Percentiles rank a stretch among this genome's conserved stretches.
Conservation (phyloP, 176 grass and related monocot genomes). For the Zoysia japonica region DNA sequence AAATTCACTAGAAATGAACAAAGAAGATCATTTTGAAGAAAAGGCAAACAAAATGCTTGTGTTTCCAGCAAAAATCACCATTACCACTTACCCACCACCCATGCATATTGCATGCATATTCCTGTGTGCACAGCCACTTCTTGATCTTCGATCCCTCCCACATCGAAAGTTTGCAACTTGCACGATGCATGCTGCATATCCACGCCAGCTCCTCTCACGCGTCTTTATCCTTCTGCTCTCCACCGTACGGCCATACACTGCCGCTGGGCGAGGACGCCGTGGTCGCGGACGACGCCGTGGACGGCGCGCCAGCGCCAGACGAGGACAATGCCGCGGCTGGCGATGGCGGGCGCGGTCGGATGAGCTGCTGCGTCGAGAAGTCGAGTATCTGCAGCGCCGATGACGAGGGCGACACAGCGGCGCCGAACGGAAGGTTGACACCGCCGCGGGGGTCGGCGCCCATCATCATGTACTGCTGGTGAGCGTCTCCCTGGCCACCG, state of each 20-base stretch:
- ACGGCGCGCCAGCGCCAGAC: constrained; percentile 12
- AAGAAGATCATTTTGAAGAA: constrained; percentile 20
- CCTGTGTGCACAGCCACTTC: not conserved
- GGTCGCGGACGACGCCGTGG: constrained; percentile 49
- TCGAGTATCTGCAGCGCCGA: constrained; percentile 54
- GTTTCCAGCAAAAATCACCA: constrained; percentile 35
- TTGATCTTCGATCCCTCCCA: not conserved
- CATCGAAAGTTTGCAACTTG: constrained; percentile 10
- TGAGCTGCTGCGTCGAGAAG: constrained; percentile 66
- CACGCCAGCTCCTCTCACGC: constrained; percentile 1
- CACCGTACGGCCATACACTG: constrained; percentile 55
- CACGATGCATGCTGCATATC: constrained; percentile 32
- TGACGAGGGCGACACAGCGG: not conserved
- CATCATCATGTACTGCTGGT: constrained; percentile 26
- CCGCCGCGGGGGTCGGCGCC: not conserved
- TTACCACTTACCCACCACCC: constrained; percentile 38
- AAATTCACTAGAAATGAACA: constrained; percentile 36
- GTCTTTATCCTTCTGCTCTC: constrained; percentile 45
- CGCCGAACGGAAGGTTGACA: constrained; percentile 41
- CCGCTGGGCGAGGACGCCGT: constrained; percentile 43
- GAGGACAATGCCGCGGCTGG: constrained; percentile 28
- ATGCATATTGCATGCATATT: constrained; percentile 49
- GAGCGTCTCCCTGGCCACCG: constrained; percentile 9
- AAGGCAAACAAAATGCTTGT: constrained; percentile 15
- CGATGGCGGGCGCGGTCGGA: constrained; percentile 39